Evolutionary conservation across 2,329 filamentous ascomycete genomes (phyloP), one percentile per base, ranked within the genome.

Genomic region (Xylariaceae sp.): DNA sequence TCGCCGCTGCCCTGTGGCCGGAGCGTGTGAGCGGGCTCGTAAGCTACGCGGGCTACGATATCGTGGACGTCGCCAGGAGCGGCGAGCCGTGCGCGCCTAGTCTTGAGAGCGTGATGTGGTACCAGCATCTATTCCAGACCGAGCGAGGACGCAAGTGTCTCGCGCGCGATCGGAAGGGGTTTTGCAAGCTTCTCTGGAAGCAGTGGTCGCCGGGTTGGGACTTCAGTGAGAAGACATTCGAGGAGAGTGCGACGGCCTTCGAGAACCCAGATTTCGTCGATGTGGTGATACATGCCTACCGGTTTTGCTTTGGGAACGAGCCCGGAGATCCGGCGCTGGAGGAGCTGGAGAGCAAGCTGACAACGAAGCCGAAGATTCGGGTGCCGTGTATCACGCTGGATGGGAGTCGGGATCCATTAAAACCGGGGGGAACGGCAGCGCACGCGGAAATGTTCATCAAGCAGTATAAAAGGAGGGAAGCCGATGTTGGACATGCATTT

Each of bases 71-170:
- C 9, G 37, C 30, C 11, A 36, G 26, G 7, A 4, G 30, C 29
- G 38, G 9, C 6, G 34, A 39, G 2, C 36, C 39, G 9, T 7
- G n/a, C 1, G 17, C 45, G 2, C n/a, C 45, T 2, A 16, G 7
- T 6, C 45, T 47, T 3, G 45, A 47, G 36, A 42, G 42, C 34
- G 39, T 45, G 26, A 39, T 39, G 38, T 47, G 45, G 45, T 47
- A 47, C 28, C 45, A 47, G 39, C 45, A 47, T 26, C 19, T 47
- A 1, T 47, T 45, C 42, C 45, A 47, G 45, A 42, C 42, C 42
- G 45, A 47, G 39, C 38, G 42, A 11, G 45, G 45, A 1, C 39
- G 45, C 9, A 31, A 26, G 18, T 48, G 45, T 17, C 45, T 48
- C 4, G 28, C 37, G 30, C 32, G 13, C 4, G 43, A 45, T 28